Percentiles rank a stretch among this genome's conserved stretches.
Conservation (phyloP, 352 stramenopile species). For the Poterioochromonas sp. region DNA sequence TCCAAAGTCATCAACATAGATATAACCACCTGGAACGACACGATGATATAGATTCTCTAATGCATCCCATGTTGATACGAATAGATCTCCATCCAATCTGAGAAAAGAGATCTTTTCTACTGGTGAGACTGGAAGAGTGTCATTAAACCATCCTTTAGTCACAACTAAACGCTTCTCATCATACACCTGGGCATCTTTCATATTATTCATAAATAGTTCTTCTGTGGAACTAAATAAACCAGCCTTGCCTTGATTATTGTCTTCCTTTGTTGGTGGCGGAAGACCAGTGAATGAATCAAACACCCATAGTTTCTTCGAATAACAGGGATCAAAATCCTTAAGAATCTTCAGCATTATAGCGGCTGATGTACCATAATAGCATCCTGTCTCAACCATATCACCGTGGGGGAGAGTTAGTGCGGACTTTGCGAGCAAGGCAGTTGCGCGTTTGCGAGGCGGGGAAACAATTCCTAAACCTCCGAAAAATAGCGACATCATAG, state of each 20-base stretch:
- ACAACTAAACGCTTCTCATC: neutral
- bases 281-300: neutral
- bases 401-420: neutral
- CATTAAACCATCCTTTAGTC: slow-evolving; percentile 1
- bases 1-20: slow-evolving; percentile 4
- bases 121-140: neutral
- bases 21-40: neutral
- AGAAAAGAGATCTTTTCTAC: neutral
- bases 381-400: neutral
- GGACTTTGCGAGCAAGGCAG: neutral
- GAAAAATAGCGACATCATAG: neutral
- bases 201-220: neutral
- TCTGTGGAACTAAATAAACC: neutral
- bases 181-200: neutral
- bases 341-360: neutral
- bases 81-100: neutral
- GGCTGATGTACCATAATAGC: neutral
- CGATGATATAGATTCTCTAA: neutral
- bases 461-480: neutral
- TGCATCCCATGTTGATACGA: neutral
- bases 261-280: neutral
- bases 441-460: neutral
- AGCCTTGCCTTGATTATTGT: neutral
- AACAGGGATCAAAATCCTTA: neutral
- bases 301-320: neutral